Conservation (phyloP, 2,329 filamentous ascomycete species). For the Pseudomassariella vexata region DNA sequence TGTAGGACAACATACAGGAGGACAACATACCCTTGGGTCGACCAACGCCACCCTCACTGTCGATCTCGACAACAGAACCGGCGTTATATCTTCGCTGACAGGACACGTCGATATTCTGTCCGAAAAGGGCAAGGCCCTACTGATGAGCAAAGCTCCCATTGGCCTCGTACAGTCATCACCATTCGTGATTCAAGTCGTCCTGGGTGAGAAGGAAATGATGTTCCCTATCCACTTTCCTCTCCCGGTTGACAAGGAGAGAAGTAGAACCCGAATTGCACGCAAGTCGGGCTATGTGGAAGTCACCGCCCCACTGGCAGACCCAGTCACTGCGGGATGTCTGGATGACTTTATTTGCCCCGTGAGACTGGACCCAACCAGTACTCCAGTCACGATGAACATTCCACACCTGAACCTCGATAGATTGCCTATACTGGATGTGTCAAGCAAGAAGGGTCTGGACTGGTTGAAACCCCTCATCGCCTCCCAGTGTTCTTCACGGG, state of each 20-base stretch:
- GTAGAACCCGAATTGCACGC: slow-evolving; percentile 35
- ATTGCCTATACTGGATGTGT: slow-evolving; percentile 36
- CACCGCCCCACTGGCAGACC: slow-evolving; percentile 27
- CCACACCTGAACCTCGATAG: slow-evolving; percentile 38
- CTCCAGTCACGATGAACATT: slow-evolving; percentile 32
- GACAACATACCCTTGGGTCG: too few species aligned
- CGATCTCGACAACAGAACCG: too few species aligned
- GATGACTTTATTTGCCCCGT: slow-evolving; percentile 32
- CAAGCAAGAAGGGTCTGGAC: too few species aligned
- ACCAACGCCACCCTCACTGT: too few species aligned
- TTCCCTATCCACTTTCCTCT: slow-evolving; percentile 32
- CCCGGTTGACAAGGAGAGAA: slow-evolving; percentile 29
- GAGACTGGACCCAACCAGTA: slow-evolving; percentile 14
- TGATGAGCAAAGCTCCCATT: slow-evolving; percentile 31
- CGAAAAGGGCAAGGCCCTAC: slow-evolving; percentile 25
- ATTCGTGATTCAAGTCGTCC: slow-evolving; percentile 33
- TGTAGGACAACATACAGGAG: too few species aligned
- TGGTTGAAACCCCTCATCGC: too few species aligned
- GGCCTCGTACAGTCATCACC: slow-evolving; percentile 30
- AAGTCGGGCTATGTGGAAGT: slow-evolving; percentile 39
- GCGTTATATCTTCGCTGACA: too few species aligned
- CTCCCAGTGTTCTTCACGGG: too few species aligned
- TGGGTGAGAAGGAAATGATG: slow-evolving; percentile 25
- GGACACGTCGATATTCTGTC: slow-evolving; percentile 33
- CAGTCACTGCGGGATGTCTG: slow-evolving; percentile 15